Evolutionary conservation across 2,329 filamentous ascomycete species (phyloP), one percentile per base, ranked within the genome.

Genomic region (Conoideocrella luteorostrata): DNA sequence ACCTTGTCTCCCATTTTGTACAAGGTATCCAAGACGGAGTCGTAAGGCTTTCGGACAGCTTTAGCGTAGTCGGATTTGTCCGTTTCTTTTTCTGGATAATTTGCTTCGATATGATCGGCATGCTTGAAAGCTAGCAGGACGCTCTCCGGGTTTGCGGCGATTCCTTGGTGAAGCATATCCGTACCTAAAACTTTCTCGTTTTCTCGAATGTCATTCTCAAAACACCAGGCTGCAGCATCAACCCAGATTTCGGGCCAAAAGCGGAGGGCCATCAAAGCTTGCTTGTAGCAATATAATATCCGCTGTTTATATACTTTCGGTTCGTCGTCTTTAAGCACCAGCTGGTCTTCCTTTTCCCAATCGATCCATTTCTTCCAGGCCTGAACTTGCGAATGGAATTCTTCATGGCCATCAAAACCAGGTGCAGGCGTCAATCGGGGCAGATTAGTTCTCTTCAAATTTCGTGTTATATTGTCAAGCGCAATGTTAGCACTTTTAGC

Each of bases 241-340:
- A 89, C 90, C 93, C 93, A 98, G 54, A 96, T 82, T 60, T 95
- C 87, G 4, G 93, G 90, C 79, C 91, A 93, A 65, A 97, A 98
- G 40, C 90, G 82, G 44, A 98, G 70, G 4, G 89, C 84, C 86
- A 96, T 95, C 37, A 95, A 69, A 4, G 91, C 88, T 62, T 96
- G 91, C 62, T 89, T 93, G 71, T 95, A 97, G 50, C 88, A 84
- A 62, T 94, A 95, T 7, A 96, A 65, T 33, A 97, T 78, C 32
- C 93, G 83, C 52, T 85, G 77, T 52, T 84, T 85, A 65, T 84
- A 93, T 6, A 78, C 75, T 41, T 80, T 76, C 4, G 77, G 71
- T 53, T 97, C 90, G 43, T 97, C 90, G 3, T 83, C 75, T 58
- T 87, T 86, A 42, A 97, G 70, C 20, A 95, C 87, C 3, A 98